Percentiles rank a stretch among this genome's conserved stretches.
Conservation (phyloP, 192 early-diverging fungal genomes). For the Glomus cerebriforme region DNA sequence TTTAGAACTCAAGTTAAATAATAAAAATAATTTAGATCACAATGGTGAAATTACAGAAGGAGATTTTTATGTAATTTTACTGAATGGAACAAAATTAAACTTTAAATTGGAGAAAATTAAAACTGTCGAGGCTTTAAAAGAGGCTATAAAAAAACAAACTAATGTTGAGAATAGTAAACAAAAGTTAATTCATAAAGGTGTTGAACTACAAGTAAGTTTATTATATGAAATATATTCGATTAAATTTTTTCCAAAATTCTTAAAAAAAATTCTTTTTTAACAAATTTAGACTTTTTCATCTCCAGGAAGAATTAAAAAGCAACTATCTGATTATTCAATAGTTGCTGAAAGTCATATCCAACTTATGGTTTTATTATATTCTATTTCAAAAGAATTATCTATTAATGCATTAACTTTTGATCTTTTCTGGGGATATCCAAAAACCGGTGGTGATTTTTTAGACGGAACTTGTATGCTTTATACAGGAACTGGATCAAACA, state of each 20-base stretch:
- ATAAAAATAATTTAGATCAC: background rate
- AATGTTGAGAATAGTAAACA: conserved; percentile 26
- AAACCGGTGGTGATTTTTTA: conserved; percentile 2
- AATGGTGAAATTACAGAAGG: background rate
- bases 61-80: conserved; percentile 23
- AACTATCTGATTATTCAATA: conserved; percentile 24
- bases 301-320: background rate
- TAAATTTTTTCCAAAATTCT: too few species aligned
- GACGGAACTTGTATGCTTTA: conserved; percentile 34
- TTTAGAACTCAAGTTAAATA: background rate
- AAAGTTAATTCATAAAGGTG: conserved; percentile 26
- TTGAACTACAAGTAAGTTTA: conserved; percentile 23
- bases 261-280: background rate
- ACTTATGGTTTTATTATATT: conserved; percentile 28
- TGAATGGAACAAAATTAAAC: conserved; percentile 18
- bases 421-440: conserved; percentile 25
- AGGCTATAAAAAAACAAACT: background rate
- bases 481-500: background rate
- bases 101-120: background rate
- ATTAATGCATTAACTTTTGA: conserved; percentile 22
- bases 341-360: conserved; percentile 16
- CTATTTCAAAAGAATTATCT: conserved; percentile 6
- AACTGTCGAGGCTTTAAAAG: conserved; percentile 8
- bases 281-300: background rate
- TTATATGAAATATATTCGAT: background rate